Percentiles rank a stretch among this genome's conserved stretches.
Conservation (phyloP, 768 basidiomycete genomes). For the Trametes villosa region DNA sequence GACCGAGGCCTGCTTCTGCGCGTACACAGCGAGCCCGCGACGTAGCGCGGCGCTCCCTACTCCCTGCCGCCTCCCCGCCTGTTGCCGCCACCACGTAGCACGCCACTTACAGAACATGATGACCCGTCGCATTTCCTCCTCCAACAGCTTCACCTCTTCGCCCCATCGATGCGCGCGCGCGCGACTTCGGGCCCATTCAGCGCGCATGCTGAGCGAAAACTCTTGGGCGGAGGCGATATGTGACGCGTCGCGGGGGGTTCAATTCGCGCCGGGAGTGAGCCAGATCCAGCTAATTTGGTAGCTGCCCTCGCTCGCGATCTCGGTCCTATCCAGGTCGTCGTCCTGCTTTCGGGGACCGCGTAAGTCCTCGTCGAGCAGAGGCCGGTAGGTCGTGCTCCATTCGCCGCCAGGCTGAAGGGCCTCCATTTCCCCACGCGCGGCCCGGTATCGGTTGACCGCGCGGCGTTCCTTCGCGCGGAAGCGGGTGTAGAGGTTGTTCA, state of each 20-base stretch:
- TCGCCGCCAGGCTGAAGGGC: not conserved
- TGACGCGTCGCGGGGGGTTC: not conserved
- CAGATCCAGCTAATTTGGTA: constrained; percentile 23
- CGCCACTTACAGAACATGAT: constrained; percentile 27
- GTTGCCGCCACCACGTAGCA: constrained; percentile 28
- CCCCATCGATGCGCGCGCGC: constrained; percentile 39
- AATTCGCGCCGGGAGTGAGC: not conserved
- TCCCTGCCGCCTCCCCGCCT: no score
- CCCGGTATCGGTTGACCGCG: not conserved
- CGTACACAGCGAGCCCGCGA: no score
- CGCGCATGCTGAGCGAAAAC: constrained; percentile 7
- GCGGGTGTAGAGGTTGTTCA: not conserved
- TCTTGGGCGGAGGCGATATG: not conserved
- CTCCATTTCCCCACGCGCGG: not conserved
- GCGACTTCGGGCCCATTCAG: constrained; percentile 27
- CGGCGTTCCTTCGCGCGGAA: not conserved
- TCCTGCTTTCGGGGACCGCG: not conserved
- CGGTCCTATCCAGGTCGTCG: not conserved
- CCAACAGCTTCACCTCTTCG: constrained; percentile 40
- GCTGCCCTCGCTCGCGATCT: constrained; percentile 13
- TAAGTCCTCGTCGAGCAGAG: not conserved
- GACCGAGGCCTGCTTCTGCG: no score
- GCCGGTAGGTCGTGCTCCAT: not conserved
- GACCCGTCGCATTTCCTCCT: constrained; percentile 41
- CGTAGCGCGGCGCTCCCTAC: no score